phyloP scores from a whole-genome alignment of 2,329 filamentous ascomycete genomes.

The Tothia fuscella region DNA sequence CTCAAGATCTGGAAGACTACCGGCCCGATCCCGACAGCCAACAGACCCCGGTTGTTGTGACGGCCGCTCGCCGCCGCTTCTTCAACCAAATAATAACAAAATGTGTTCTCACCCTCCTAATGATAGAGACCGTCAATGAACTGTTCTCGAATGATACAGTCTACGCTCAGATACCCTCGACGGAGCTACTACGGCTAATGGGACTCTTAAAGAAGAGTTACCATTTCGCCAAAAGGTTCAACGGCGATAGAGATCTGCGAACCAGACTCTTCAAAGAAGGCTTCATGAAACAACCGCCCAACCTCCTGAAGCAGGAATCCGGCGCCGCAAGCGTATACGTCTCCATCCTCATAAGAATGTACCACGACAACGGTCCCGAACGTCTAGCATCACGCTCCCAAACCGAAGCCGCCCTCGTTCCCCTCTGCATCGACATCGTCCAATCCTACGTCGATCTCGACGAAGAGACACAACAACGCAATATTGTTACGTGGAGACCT shows the following conservation, averaged over 20 bases:
- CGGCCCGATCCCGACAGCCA: constrained; percentile 44
- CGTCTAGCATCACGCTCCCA: constrained; percentile 66
- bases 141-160: constrained; percentile 96
- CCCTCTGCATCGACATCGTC: constrained; percentile 90
- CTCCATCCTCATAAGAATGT: constrained; percentile 93
- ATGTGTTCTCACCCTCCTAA: constrained; percentile 91
- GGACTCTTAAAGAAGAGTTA: constrained; percentile 88
- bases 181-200: constrained; percentile 86
- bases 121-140: constrained; percentile 99
- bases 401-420: constrained; percentile 84
- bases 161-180: constrained; percentile 82
- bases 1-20: constrained; percentile 66
- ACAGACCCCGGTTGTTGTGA: constrained; percentile 84
- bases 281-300: constrained; percentile 99
- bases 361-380: constrained; percentile 76
- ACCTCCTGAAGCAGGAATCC: constrained; percentile 91
- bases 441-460: constrained; percentile 74
- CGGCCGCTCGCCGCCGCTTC: constrained; percentile 81
- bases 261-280: constrained; percentile 93
- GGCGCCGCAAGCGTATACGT: constrained; percentile 92
- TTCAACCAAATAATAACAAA: constrained; percentile 99
- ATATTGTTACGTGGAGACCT: constrained; percentile 92
- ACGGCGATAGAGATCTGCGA: constrained; percentile 89
- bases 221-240: constrained; percentile 93
- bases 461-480: constrained; percentile 91